Evolutionary conservation across 1,284 basidiomycete species (phyloP).

Genomic region (Malassezia pachydermatis): DNA sequence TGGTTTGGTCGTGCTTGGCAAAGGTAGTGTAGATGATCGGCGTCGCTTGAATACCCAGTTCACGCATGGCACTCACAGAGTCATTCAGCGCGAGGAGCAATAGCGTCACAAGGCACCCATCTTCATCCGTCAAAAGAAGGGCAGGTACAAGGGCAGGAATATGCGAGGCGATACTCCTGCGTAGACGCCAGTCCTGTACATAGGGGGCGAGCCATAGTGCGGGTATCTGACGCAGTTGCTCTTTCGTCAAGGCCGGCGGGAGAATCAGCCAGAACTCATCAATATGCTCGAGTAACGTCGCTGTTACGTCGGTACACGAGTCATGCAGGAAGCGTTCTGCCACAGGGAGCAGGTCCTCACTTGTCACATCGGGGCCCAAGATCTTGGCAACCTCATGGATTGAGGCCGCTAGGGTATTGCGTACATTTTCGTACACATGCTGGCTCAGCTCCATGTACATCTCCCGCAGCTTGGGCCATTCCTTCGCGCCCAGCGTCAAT

Average conservation of each 20-base stretch:
- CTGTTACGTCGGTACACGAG: slow-evolving; percentile 57
- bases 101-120: slow-evolving; percentile 50
- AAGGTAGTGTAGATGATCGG: slow-evolving; percentile 29
- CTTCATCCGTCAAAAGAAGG: slow-evolving; percentile 46
- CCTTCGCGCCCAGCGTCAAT: slow-evolving; percentile 63
- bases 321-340: slow-evolving; percentile 56
- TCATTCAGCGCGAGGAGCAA: slow-evolving; percentile 65
- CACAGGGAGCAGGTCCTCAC: slow-evolving; percentile 59
- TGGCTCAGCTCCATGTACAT: slow-evolving; percentile 61
- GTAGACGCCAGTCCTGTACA: slow-evolving; percentile 70
- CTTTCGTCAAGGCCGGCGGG: slow-evolving; percentile 52
- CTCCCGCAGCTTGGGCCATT: slow-evolving; percentile 68
- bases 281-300: slow-evolving; percentile 51
- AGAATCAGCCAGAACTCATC: slow-evolving; percentile 53
- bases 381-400: slow-evolving; percentile 81
- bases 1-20: slow-evolving; percentile 29
- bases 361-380: slow-evolving; percentile 62
- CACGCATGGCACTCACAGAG: slow-evolving; percentile 69
- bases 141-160: slow-evolving; percentile 53
- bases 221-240: slow-evolving; percentile 56
- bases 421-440: slow-evolving; percentile 55
- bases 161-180: slow-evolving; percentile 60
- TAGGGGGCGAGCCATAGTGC: slow-evolving; percentile 57
- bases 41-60: slow-evolving; percentile 56
- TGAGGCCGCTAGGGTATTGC: slow-evolving; percentile 70